A percentile compares a stretch with the other conserved stretches of the same genome.
Conservation (phyloP, 345 rosid genomes). For the Eucalyptus cladocalyx region DNA sequence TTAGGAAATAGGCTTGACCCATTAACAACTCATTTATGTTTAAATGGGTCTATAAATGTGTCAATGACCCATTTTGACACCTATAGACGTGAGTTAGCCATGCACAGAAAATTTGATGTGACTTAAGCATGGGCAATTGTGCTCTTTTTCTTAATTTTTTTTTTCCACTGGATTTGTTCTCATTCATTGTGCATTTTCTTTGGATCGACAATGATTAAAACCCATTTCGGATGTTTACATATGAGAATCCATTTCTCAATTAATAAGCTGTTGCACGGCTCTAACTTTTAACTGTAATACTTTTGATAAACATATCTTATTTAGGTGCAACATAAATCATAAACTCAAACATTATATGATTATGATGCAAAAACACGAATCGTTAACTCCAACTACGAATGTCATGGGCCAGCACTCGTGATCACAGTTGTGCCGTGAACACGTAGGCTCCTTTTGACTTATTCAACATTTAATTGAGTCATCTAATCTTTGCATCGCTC, state of each 20-base stretch:
- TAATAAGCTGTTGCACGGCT: background rate
- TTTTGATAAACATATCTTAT: background rate
- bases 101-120: background rate
- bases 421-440: background rate
- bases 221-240: background rate
- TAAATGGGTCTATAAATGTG: no score
- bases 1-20: no score
- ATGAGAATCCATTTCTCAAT: background rate
- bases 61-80: no score
- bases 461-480: background rate
- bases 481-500: background rate
- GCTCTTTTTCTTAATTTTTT: background rate
- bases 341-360: background rate
- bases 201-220: background rate
- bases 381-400: rapidly evolving
- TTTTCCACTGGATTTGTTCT: background rate
- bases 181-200: background rate
- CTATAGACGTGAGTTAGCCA: background rate
- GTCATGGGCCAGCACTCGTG: background rate
- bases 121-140: background rate
- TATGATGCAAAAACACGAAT: background rate
- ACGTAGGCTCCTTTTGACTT: background rate
- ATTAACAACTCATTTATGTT: no score
- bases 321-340: rapidly evolving
- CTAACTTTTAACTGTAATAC: background rate